A percentile compares a stretch with the other conserved stretches of the same genome.
Evolutionary conservation across 139 green algal species (phyloP).

Genomic region (Chlorella sp.): DNA sequence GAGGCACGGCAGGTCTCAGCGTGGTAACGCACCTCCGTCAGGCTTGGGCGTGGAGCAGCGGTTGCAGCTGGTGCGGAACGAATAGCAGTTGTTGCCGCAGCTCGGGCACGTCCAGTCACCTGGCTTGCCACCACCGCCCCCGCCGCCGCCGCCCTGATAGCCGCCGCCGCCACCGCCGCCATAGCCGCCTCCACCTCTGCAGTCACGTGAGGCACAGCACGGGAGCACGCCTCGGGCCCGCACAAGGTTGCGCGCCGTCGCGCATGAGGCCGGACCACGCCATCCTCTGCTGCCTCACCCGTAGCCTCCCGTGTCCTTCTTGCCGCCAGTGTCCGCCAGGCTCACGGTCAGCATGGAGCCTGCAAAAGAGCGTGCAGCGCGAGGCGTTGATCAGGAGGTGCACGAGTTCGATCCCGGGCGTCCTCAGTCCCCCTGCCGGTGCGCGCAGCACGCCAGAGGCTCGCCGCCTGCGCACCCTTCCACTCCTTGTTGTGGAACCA

Average conservation of each 20-base stretch:
- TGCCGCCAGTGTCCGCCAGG: conserved; percentile 42
- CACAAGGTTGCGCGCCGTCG: too few species aligned
- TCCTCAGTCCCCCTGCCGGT: too few species aligned
- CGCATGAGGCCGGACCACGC: too few species aligned
- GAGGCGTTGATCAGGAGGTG: too few species aligned
- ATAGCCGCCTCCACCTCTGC: conserved; percentile 19
- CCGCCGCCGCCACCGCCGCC: conserved; percentile 1
- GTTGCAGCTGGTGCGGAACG: conserved; percentile 53
- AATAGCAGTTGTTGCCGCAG: conserved; percentile 71
- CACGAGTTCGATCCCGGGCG: too few species aligned
- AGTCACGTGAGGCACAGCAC: too few species aligned
- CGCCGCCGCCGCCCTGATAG: conserved; percentile 21
- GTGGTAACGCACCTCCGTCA: neutral
- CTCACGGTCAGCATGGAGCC: conserved; percentile 44
- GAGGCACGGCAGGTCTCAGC: too few species aligned
- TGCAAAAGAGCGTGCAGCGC: conserved; percentile 14
- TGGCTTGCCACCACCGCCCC: conserved; percentile 24
- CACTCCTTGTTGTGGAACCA: conserved; percentile 87
- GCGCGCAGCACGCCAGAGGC: too few species aligned
- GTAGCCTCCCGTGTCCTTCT: too few species aligned
- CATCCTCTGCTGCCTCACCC: too few species aligned
- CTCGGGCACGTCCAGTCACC: conserved; percentile 64
- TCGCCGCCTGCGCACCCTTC: too few species aligned
- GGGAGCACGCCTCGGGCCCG: too few species aligned
- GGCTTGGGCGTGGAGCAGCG: conserved; percentile 53